Evolutionary conservation across 2,329 filamentous ascomycete species (phyloP).

Genomic region (Botrytis squamosa): DNA sequence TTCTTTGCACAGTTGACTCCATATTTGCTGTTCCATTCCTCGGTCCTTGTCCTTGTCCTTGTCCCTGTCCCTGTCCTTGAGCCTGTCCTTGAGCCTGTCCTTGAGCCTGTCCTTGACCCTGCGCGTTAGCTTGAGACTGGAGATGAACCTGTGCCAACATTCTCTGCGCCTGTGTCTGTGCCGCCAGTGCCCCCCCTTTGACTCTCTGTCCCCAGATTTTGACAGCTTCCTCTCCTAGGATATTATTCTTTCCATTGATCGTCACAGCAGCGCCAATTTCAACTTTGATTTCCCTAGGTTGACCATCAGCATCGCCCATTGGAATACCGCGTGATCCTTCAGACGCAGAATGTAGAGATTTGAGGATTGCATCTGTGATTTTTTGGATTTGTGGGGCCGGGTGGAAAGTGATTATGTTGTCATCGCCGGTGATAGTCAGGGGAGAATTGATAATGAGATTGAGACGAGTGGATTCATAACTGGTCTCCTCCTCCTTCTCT

Average conservation of each 20-base stretch:
- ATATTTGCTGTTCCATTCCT: no score
- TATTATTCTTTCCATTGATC: conserved; percentile 47
- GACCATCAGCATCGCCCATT: conserved; percentile 48
- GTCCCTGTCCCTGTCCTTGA: background rate
- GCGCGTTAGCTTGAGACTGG: background rate
- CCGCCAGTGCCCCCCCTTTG: background rate
- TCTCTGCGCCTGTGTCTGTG: background rate
- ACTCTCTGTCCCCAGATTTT: background rate
- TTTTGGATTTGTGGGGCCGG: conserved; percentile 43
- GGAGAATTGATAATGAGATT: conserved; percentile 49
- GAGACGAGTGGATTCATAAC: conserved; percentile 41
- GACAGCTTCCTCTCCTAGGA: conserved; percentile 41
- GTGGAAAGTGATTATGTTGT: conserved; percentile 48
- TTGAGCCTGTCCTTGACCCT: background rate
- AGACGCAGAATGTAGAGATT: conserved; percentile 46
- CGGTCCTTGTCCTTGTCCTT: background rate
- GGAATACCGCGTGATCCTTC: conserved; percentile 44
- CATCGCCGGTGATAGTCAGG: conserved; percentile 47
- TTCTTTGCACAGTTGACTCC: background rate
- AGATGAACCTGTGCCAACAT: background rate
- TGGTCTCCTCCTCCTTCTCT: conserved; percentile 57
- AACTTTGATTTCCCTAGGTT: conserved; percentile 44
- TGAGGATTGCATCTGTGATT: conserved; percentile 47
- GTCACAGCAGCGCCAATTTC: conserved; percentile 48
- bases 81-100: background rate